phyloP scores from a whole-genome alignment of 148 eudicot genomes.

The Bassia scoparia region DNA sequence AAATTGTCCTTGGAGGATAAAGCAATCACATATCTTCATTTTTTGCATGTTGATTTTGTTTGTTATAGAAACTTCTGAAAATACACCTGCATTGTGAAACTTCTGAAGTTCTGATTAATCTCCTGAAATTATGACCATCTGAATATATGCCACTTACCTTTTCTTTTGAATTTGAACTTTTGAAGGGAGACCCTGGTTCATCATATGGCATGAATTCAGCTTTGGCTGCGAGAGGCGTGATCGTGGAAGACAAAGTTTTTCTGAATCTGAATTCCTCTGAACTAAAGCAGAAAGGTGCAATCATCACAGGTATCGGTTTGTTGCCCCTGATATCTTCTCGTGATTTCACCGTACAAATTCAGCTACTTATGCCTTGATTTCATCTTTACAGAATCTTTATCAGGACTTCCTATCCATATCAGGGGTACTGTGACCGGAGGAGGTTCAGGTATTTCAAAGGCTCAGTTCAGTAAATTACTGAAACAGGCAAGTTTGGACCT shows the following conservation, averaged over 20 bases:
- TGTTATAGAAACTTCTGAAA: not conserved
- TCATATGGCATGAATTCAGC: conserved; percentile 8
- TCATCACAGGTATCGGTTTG: not conserved
- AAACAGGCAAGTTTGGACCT: conserved; percentile 3
- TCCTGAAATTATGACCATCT: not conserved
- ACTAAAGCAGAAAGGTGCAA: conserved; percentile 11
- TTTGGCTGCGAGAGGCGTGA: conserved; percentile 14
- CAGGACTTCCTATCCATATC: conserved; percentile 9
- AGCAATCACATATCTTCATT: not conserved
- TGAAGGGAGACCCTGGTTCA: not conserved
- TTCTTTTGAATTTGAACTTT: not conserved
- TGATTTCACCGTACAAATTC: not conserved
- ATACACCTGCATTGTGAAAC: not conserved
- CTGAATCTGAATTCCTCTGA: conserved; percentile 7
- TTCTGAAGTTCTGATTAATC: not conserved
- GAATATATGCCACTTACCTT: not conserved
- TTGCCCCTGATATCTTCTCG: not conserved
- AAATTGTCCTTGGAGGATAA: not conserved
- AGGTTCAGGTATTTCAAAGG: conserved; percentile 1
- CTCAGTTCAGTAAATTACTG: conserved; percentile 14
- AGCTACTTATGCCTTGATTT: not conserved
- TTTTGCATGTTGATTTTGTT: not conserved
- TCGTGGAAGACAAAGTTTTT: conserved; percentile 8
- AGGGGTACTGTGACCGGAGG: conserved; percentile 1
- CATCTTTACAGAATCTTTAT: not conserved